These are phyloP conservation scores for Alternaria sp. DNA, from an alignment of 2,329 filamentous ascomycete species.

Conservation along the genomic window DNA sequence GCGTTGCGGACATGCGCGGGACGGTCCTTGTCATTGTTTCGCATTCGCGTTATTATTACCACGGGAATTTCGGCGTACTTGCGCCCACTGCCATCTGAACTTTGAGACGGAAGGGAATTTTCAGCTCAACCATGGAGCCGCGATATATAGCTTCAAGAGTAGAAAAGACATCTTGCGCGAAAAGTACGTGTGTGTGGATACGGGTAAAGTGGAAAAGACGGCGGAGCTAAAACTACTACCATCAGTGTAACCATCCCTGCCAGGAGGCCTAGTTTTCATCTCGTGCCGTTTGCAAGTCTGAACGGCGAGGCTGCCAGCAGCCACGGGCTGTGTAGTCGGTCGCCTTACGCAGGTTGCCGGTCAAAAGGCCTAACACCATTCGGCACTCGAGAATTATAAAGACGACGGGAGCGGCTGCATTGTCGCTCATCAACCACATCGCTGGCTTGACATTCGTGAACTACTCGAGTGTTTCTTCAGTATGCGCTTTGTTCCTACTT, in stretches of 20 bases:
- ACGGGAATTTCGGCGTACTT: background rate
- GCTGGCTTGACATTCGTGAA: background rate
- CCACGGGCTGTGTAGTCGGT: background rate
- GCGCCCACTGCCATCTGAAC: background rate
- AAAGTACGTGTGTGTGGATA: background rate
- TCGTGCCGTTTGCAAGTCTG: background rate
- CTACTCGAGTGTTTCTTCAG: background rate
- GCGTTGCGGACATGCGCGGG: background rate
- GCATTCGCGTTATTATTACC: background rate
- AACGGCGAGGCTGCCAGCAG: background rate
- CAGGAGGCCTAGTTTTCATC: background rate
- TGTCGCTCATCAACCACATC: background rate
- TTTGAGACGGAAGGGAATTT: background rate
- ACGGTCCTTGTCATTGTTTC: background rate
- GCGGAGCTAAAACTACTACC: background rate
- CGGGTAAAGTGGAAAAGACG: background rate
- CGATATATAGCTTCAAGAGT: background rate
- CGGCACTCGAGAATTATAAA: background rate
- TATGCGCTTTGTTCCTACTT: conserved; percentile 11
- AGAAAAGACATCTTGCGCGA: background rate
- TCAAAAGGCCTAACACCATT: background rate
- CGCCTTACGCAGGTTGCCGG: background rate
- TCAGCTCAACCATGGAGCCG: background rate
- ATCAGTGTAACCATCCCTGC: background rate
- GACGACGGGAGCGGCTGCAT: no score